These are phyloP conservation scores for Cicer pinnatifidum DNA, from an alignment of 306 rosid genomes.

Conservation along the genomic window DNA sequence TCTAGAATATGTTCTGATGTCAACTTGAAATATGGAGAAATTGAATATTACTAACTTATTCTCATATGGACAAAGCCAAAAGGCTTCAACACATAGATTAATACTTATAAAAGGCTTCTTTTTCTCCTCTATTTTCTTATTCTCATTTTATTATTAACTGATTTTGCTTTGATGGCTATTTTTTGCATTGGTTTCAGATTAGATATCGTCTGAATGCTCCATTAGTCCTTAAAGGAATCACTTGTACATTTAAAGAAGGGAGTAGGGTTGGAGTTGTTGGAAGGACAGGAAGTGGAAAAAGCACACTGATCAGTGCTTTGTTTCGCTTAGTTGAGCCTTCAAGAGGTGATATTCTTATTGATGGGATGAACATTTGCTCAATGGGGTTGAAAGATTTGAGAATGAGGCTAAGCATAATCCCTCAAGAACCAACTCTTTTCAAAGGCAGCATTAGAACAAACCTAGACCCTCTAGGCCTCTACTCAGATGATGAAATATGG, in stretches of 20 bases:
- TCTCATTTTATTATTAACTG: neutral
- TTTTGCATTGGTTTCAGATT: slow-evolving; percentile 52
- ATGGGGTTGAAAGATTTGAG: slow-evolving; percentile 80
- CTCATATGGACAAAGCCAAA: too few relatives aligned
- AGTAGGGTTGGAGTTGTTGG: slow-evolving; percentile 81
- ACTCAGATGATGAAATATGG: slow-evolving; percentile 82
- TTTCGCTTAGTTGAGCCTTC: slow-evolving; percentile 81
- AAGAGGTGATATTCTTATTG: slow-evolving; percentile 61
- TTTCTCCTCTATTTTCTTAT: neutral
- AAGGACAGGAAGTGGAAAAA: slow-evolving; percentile 88
- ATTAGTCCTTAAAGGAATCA: slow-evolving; percentile 68
- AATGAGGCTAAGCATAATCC: slow-evolving; percentile 74
- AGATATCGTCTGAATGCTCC: slow-evolving; percentile 71
- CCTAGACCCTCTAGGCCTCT: slow-evolving; percentile 78
- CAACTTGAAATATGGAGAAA: too few relatives aligned
- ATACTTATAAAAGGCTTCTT: neutral
- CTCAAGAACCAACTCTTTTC: slow-evolving; percentile 91
- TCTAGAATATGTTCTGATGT: too few relatives aligned
- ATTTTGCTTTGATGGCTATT: neutral
- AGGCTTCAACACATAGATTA: too few relatives aligned
- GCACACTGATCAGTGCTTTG: slow-evolving; percentile 78
- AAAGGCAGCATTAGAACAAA: slow-evolving; percentile 73
- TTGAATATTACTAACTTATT: too few relatives aligned
- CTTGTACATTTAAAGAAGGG: slow-evolving; percentile 72
- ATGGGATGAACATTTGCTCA: slow-evolving; percentile 67